Conservation (phyloP, 2,329 filamentous ascomycete genomes). For the Microcera coccophila region DNA sequence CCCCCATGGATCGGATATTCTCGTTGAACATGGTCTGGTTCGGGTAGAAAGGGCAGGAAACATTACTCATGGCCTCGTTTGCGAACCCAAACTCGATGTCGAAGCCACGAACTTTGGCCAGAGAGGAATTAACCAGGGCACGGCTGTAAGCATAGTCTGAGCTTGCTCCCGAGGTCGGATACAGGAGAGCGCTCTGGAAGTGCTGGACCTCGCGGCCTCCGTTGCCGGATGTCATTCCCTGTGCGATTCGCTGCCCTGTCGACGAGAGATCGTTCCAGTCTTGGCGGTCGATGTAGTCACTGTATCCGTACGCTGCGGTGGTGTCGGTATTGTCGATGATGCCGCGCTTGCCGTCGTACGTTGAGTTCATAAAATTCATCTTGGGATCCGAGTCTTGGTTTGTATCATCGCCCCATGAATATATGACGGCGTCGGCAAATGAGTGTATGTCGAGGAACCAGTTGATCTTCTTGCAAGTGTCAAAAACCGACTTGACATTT, state of each 20-base stretch:
- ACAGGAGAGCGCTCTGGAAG: conserved; percentile 1
- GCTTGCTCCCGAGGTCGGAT: conserved; percentile 33
- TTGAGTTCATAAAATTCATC: conserved; percentile 46
- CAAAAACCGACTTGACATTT: conserved; percentile 46
- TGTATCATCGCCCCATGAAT: conserved; percentile 49
- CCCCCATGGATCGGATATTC: conserved; percentile 36
- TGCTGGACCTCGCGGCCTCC: conserved; percentile 1
- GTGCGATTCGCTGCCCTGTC: not conserved
- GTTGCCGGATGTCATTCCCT: not conserved
- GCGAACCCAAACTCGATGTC: conserved; percentile 40
- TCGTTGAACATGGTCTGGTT: conserved; percentile 31
- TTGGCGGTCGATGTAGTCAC: conserved; percentile 1
- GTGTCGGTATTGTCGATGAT: not conserved
- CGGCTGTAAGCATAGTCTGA: conserved; percentile 39
- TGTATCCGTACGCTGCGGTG: not conserved
- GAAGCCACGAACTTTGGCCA: conserved; percentile 36
- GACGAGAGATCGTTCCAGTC: conserved; percentile 1
- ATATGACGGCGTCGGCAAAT: conserved; percentile 43
- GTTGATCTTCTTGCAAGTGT: conserved; percentile 42
- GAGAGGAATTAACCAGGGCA: conserved; percentile 29
- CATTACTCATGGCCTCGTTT: conserved; percentile 23
- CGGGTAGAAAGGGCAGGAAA: conserved; percentile 36
- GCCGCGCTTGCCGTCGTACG: conserved; percentile 44
- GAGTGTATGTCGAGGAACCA: conserved; percentile 53
- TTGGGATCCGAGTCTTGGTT: conserved; percentile 37